Percentiles rank a stretch among this genome's conserved stretches.
Conservation (phyloP, 73 alveolate species). For the Tetrahymena borealis region DNA sequence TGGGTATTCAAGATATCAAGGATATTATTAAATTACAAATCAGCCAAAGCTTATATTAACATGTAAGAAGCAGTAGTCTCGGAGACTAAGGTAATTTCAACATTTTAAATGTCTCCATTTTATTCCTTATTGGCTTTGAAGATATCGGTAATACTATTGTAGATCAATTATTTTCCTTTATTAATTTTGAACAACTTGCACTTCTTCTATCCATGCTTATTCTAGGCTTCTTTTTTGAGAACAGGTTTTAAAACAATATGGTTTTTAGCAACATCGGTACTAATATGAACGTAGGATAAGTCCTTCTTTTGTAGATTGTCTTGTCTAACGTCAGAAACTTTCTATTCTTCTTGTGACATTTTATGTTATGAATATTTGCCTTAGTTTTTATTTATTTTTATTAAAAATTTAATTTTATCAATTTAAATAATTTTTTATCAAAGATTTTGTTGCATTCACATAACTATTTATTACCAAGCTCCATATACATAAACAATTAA, state of each 20-base stretch:
- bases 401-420: neutral
- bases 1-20: neutral
- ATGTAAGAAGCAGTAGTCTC: neutral
- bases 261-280: neutral
- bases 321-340: neutral
- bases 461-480: too few species aligned
- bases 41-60: neutral
- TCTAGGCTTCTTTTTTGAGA: neutral
- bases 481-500: too few species aligned
- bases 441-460: neutral
- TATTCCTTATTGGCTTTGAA: neutral
- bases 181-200: neutral
- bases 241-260: neutral
- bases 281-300: neutral
- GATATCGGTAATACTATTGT: neutral
- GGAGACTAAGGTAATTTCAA: neutral
- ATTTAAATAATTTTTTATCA: neutral
- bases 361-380: neutral
- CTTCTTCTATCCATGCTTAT: neutral
- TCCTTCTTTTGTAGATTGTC: neutral
- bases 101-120: neutral
- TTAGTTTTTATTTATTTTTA: neutral
- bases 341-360: neutral
- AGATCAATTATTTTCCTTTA: neutral
- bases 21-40: neutral